Conservation (phyloP, 352 stramenopile species). For the Phytophthora palmivora region DNA sequence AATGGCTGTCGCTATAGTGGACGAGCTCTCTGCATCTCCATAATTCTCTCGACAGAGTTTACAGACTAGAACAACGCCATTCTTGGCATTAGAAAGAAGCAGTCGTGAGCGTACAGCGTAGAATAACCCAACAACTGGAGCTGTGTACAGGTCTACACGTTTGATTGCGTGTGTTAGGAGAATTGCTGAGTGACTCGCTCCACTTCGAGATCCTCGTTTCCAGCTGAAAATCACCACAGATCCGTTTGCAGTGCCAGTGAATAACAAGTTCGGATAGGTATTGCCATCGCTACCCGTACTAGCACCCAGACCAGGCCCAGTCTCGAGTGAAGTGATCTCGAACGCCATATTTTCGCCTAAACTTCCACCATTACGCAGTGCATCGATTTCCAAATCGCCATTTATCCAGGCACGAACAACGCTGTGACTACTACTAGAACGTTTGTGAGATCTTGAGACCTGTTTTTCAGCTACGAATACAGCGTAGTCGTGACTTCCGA, state of each 20-base stretch:
- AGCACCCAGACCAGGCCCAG: constrained; percentile 31
- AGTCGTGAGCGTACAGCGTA: constrained; percentile 38
- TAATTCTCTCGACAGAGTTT: constrained; percentile 18
- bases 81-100: constrained; percentile 51
- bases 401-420: constrained; percentile 66
- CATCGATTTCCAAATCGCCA: constrained; percentile 51
- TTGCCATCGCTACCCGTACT: constrained; percentile 6
- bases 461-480: constrained; percentile 58
- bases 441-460: not conserved
- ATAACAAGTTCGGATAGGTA: constrained; percentile 44
- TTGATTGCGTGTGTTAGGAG: constrained; percentile 36
- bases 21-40: constrained; percentile 15
- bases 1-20: constrained; percentile 22
- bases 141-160: constrained; percentile 58
- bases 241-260: constrained; percentile 51
- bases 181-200: constrained; percentile 34
- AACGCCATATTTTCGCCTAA: constrained; percentile 33
- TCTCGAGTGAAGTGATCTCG: constrained; percentile 52
- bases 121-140: constrained; percentile 49
- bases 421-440: constrained; percentile 9
- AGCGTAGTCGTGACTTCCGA: constrained; percentile 61
- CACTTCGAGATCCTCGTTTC: constrained; percentile 35
- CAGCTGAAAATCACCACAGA: constrained; percentile 59
- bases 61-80: constrained; percentile 56
- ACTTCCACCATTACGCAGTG: constrained; percentile 27